Conservation (phyloP, 1,284 basidiomycete genomes). For the Cutaneotrichosporon cyanovorans region DNA sequence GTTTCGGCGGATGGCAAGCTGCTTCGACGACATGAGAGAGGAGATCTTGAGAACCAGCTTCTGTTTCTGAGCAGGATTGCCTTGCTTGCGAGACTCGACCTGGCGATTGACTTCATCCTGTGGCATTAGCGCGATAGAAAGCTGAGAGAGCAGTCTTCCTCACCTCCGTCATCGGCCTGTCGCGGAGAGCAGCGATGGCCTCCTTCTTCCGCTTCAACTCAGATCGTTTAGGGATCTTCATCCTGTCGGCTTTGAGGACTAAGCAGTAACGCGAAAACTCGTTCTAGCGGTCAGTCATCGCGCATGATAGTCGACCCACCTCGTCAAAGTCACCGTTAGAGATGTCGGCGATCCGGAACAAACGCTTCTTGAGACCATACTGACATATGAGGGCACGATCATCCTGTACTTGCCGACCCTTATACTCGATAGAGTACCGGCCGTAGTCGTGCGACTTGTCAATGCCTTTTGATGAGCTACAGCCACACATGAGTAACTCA, state of each 20-base stretch:
- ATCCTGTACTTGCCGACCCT: slow-evolving; percentile 46
- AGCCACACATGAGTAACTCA: background rate
- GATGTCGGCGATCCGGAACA: slow-evolving; percentile 68
- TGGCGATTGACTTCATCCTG: slow-evolving; percentile 59
- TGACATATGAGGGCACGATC: slow-evolving; percentile 61
- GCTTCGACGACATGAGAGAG: slow-evolving; percentile 52
- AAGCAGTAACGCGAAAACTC: slow-evolving; percentile 62
- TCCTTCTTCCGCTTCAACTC: slow-evolving; percentile 58
- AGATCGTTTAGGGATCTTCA: slow-evolving; percentile 60
- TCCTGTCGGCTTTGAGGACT: slow-evolving; percentile 52
- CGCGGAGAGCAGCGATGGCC: slow-evolving; percentile 55
- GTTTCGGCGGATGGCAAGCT: slow-evolving; percentile 61
- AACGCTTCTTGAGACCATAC: slow-evolving; percentile 57
- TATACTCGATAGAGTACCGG: slow-evolving; percentile 66
- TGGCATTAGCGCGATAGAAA: background rate
- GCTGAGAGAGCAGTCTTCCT: no score
- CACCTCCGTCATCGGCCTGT: slow-evolving; percentile 62
- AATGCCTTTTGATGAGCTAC: slow-evolving; percentile 9
- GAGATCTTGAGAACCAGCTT: slow-evolving; percentile 50
- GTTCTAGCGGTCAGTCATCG: slow-evolving; percentile 48
- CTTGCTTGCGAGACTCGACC: slow-evolving; percentile 48
- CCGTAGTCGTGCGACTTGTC: slow-evolving; percentile 20
- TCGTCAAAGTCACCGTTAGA: slow-evolving; percentile 60
- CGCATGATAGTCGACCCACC: slow-evolving; percentile 47
- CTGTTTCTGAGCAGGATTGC: slow-evolving; percentile 51